These are phyloP conservation scores for Kappamyces sp. DNA, from an alignment of 192 early-diverging fungal genomes.

Conservation along the genomic window DNA sequence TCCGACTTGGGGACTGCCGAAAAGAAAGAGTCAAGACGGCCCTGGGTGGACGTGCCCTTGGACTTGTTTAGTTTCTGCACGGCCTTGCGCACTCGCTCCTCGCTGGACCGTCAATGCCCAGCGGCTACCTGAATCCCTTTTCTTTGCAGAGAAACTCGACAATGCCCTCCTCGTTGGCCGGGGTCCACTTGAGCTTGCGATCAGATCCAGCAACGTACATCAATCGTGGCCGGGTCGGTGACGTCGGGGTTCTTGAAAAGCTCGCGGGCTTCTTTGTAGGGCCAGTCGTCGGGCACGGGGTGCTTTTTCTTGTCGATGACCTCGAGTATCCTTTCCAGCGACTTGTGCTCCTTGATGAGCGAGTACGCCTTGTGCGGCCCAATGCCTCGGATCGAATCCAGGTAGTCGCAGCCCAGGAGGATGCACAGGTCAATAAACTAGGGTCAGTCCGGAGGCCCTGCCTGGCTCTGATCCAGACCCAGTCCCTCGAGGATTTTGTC, in stretches of 20 bases:
- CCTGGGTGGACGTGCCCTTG: slow-evolving; percentile 74
- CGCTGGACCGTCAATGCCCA: slow-evolving; percentile 38
- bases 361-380: slow-evolving; percentile 80
- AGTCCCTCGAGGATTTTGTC: slow-evolving; percentile 77
- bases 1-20: slow-evolving; percentile 44
- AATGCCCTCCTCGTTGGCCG: slow-evolving; percentile 62
- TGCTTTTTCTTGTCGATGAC: slow-evolving; percentile 73
- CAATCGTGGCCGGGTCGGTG: slow-evolving; percentile 53
- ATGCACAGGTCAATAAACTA: slow-evolving; percentile 98
- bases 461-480: slow-evolving; percentile 64
- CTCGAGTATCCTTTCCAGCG: slow-evolving; percentile 72
- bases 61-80: slow-evolving; percentile 76
- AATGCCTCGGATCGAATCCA: slow-evolving; percentile 88
- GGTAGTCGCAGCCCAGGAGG: slow-evolving; percentile 96
- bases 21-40: slow-evolving; percentile 89
- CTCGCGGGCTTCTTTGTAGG: slow-evolving; percentile 79
- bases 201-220: slow-evolving; percentile 39
- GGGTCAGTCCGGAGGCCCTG: slow-evolving; percentile 16
- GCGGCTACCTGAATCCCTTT: slow-evolving; percentile 83
- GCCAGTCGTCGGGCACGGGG: slow-evolving; percentile 77
- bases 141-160: slow-evolving; percentile 87
- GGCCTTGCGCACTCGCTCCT: slow-evolving; percentile 80
- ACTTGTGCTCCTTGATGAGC: slow-evolving; percentile 77
- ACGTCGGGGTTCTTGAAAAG: slow-evolving; percentile 82
- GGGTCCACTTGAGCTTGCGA: slow-evolving; percentile 34